Evolutionary conservation across 2,329 filamentous ascomycete species (phyloP).

Genomic region (Leptographium lundbergii): DNA sequence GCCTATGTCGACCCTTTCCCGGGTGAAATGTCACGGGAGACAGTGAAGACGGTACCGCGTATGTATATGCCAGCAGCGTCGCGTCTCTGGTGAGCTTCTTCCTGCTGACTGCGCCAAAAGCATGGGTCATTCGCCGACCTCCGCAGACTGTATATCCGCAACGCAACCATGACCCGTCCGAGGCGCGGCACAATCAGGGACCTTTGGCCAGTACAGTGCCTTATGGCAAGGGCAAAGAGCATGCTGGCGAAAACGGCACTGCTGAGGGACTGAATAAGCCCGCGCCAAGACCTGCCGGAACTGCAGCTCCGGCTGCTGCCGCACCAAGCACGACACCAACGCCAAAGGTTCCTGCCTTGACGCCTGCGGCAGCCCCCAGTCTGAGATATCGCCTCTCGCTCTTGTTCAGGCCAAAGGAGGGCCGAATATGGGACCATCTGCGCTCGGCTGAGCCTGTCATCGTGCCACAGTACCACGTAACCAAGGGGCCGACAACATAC

Average conservation of each 20-base stretch:
- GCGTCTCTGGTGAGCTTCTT: background rate
- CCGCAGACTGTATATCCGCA: conserved; percentile 10
- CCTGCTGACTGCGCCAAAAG: conserved; percentile 5
- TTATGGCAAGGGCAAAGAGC: background rate
- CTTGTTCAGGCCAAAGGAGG: conserved; percentile 33
- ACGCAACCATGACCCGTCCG: conserved; percentile 12
- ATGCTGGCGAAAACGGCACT: background rate
- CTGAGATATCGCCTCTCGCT: conserved; percentile 23
- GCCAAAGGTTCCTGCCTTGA: background rate
- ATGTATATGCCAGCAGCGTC: background rate
- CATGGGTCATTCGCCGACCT: conserved; percentile 13
- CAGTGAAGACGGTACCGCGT: conserved; percentile 11
- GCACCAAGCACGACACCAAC: background rate
- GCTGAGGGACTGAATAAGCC: background rate
- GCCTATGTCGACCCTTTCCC: background rate
- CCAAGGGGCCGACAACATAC: background rate
- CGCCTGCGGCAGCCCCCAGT: background rate
- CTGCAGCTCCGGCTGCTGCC: background rate
- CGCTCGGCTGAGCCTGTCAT: conserved; percentile 47
- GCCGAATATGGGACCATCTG: conserved; percentile 43
- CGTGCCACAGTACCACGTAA: conserved; percentile 24
- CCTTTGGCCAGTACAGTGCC: background rate
- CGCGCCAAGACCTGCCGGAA: background rate
- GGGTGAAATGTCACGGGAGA: conserved; percentile 4
- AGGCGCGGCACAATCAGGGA: conserved; percentile 4